Base-by-base conservation (phyloP, 2,329 filamentous ascomycete genomes). In the Paecilomyces niveus region DNA sequence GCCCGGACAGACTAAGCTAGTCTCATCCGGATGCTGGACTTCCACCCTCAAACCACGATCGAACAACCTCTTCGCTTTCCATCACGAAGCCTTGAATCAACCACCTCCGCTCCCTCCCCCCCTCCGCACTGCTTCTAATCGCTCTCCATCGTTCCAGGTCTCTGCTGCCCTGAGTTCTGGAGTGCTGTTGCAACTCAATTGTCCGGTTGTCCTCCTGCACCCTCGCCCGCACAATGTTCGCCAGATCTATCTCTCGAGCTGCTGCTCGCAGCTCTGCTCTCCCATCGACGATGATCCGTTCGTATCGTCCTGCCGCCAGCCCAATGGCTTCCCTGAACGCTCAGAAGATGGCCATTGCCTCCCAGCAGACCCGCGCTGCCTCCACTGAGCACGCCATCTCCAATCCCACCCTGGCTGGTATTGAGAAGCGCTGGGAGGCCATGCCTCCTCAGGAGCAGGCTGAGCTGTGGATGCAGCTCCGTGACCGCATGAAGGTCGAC, bases 381-480 rank as follows among this genome's bases (percentile, higher is more conserved):
- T 85, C 89, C 39, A 45, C 15, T 69, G 89, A 89, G 68, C 92
- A 96, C 78, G 92, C 93, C 75, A 95, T 99, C 80, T 95, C 92
- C 73, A 97, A 97, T 83, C 94, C 95, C 68, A 97, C 91, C 60
- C 86, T 99, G 72, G 90, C 91, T 79, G 92, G 96, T 81, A 97
- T 99, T 74, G 94, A 99, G 87, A 97, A 96, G 88, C 85, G 94
- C 83, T 99, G 94, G 94, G 94, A 99, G 83, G 85, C 83, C 64
- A 92, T 97, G 90, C 92, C 93, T 60, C 91, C 94, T 65, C 92
- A 96, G 84, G 94, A 99, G 85, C 94, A 99, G 86, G 94, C 94
- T 67, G 94, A 99, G 75, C 83, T 99, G 70, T 99, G 94, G 94
- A 99, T 99, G 94, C 83, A 89, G 69, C 83, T 99, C 78, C 87